Evolutionary conservation across 192 early-diverging fungal genomes (phyloP).

Genomic region (Coemansia sp.): DNA sequence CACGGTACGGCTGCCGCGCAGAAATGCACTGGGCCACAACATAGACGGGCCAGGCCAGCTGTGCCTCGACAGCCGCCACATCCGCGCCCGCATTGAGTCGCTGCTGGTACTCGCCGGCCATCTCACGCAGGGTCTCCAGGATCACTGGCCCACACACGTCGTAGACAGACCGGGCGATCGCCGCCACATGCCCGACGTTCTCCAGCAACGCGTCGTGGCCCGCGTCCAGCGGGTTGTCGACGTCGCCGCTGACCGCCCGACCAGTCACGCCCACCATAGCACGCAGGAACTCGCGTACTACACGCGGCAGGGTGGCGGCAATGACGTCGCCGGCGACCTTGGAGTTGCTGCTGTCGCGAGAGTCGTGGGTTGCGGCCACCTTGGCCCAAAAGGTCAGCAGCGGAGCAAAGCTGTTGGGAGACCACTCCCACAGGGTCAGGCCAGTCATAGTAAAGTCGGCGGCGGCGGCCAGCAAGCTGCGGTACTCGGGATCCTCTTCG

Average conservation of each 20-base stretch:
- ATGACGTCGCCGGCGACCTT: conserved; percentile 36
- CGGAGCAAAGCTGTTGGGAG: conserved; percentile 68
- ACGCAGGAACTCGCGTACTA: conserved; percentile 49
- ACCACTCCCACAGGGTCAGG: conserved; percentile 53
- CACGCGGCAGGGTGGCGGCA: conserved; percentile 22
- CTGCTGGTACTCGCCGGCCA: conserved; percentile 58
- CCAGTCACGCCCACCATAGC: conserved; percentile 39
- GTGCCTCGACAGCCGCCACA: conserved; percentile 52
- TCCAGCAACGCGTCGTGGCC: conserved; percentile 55
- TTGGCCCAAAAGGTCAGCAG: conserved; percentile 85
- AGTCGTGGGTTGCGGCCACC: conserved; percentile 54
- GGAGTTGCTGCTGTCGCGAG: conserved; percentile 23
- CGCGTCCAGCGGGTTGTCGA: conserved; percentile 39
- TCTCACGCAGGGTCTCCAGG: conserved; percentile 52
- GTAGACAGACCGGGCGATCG: conserved; percentile 65
- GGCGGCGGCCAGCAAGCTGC: conserved; percentile 23
- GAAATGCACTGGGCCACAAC: conserved; percentile 63
- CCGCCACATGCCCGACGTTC: conserved; percentile 63
- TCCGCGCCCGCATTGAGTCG: conserved; percentile 29
- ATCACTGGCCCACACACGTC: conserved; percentile 51
- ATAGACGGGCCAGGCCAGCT: conserved; percentile 79
- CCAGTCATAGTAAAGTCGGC: conserved; percentile 33
- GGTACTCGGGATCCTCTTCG: conserved; percentile 63
- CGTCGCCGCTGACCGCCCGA: conserved; percentile 20
- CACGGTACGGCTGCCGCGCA: conserved; percentile 67